phyloP scores from a whole-genome alignment of 2,329 filamentous ascomycete genomes.

The Celoporthe dispersa region DNA sequence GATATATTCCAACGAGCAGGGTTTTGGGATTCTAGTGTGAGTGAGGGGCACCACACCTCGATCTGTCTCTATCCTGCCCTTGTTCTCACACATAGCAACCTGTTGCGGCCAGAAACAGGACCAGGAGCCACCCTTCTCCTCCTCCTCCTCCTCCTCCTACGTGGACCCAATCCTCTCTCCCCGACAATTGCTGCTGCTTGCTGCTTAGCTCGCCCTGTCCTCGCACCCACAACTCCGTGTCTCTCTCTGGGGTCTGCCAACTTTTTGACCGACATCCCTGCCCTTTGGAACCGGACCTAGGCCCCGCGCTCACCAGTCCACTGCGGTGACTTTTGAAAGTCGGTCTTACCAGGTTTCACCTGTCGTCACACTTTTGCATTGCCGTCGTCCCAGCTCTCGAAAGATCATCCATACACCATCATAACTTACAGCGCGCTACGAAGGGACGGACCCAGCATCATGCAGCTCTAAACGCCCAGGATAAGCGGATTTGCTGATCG shows the following conservation, averaged over 20 bases:
- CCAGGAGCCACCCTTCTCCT: background rate
- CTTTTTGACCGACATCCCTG: background rate
- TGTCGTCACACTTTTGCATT: constrained; percentile 1
- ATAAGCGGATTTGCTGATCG: constrained; percentile 9
- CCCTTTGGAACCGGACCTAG: background rate
- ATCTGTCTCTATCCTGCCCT: background rate
- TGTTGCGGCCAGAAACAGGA: background rate
- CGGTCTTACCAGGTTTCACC: background rate
- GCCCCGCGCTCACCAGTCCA: background rate
- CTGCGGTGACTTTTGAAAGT: background rate
- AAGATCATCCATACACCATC: background rate
- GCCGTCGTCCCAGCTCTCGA: background rate
- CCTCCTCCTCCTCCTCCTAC: background rate
- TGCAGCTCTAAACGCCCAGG: constrained; percentile 17
- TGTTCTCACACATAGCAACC: background rate
- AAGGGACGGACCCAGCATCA: constrained; percentile 12
- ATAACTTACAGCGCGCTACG: background rate
- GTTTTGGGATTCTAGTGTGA: constrained; percentile 3
- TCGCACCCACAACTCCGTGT: background rate
- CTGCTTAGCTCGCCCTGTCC: background rate
- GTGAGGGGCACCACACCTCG: background rate
- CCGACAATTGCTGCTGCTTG: background rate
- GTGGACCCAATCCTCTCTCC: background rate
- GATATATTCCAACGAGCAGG: constrained; percentile 1
- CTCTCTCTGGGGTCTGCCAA: background rate